Conservation (phyloP, 495 filamentous ascomycete genomes). For the Neurospora sp. region DNA sequence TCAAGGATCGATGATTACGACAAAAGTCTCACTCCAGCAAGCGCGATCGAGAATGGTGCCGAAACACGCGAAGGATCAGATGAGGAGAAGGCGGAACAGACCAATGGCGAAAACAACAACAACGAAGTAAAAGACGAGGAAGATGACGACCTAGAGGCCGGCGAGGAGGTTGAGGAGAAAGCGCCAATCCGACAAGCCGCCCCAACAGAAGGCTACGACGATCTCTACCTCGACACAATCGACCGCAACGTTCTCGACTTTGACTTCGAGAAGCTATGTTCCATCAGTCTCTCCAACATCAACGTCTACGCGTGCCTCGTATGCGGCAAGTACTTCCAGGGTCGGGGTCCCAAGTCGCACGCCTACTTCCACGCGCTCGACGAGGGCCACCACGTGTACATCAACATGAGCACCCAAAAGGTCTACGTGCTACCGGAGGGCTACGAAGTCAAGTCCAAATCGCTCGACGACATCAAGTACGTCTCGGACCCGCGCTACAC, state of each 20-base stretch:
- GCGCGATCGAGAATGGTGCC: conserved; percentile 21
- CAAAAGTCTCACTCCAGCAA: conserved; percentile 22
- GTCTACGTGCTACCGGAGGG: conserved; percentile 95
- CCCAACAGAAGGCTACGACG: conserved; percentile 80
- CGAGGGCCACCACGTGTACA: conserved; percentile 87
- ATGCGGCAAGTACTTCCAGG: conserved; percentile 96
- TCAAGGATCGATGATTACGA: conserved; percentile 51
- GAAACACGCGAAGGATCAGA: conserved; percentile 22
- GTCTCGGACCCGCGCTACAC: conserved; percentile 87
- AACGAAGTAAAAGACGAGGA: conserved; percentile 1
- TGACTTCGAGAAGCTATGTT: conserved; percentile 98
- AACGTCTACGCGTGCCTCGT: conserved; percentile 98
- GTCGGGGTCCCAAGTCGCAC: conserved; percentile 83
- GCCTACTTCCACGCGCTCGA: conserved; percentile 98
- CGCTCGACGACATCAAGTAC: conserved; percentile 96
- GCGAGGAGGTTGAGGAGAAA: conserved; percentile 34
- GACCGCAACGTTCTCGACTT: conserved; percentile 82
- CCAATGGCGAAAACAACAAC: background rate
- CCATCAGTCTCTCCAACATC: conserved; percentile 89
- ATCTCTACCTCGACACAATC: conserved; percentile 97
- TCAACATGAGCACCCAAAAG: conserved; percentile 92
- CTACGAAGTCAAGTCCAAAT: conserved; percentile 93
- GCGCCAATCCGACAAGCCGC: conserved; percentile 53
- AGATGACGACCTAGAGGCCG: conserved; percentile 8
- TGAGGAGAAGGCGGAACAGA: background rate